A percentile compares a stretch with the other conserved stretches of the same genome.
These are phyloP conservation scores for Aspergillus sp. DNA, from an alignment of 2,329 filamentous ascomycete genomes.

Conservation along the genomic window DNA sequence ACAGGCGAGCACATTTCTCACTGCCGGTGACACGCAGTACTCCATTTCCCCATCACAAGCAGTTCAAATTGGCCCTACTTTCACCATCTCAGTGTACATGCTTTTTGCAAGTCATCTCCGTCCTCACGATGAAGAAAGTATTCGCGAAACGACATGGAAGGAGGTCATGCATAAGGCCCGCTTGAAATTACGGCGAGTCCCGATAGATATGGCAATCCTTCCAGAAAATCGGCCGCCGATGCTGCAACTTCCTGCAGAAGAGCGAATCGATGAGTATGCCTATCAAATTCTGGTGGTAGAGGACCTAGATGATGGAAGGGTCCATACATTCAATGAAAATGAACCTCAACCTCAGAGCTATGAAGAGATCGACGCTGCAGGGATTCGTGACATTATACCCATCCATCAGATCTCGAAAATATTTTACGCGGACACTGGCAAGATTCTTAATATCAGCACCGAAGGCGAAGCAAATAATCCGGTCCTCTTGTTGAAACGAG, in stretches of 20 bases:
- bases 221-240: conserved; percentile 15
- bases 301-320: conserved; percentile 71
- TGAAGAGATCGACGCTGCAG: conserved; percentile 61
- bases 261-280: conserved; percentile 63
- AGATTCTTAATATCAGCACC: conserved; percentile 78
- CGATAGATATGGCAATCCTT: conserved; percentile 52
- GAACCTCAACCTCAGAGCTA: conserved; percentile 58
- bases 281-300: conserved; percentile 83
- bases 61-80: conserved; percentile 83
- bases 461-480: conserved; percentile 70
- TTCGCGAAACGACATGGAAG: conserved; percentile 80
- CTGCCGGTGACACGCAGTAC: conserved; percentile 82
- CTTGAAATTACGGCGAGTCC: conserved; percentile 74
- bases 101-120: conserved; percentile 78
- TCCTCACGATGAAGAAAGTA: conserved; percentile 55
- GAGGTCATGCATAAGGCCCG: conserved; percentile 93
- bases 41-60: conserved; percentile 61
- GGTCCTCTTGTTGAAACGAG: conserved; percentile 71
- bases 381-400: conserved; percentile 66
- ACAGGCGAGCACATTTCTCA: conserved; percentile 90
- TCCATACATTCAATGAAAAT: conserved; percentile 65
- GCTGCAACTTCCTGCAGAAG: conserved; percentile 39
- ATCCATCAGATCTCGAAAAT: conserved; percentile 81
- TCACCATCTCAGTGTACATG: conserved; percentile 90
- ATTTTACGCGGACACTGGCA: conserved; percentile 88